Percentiles rank a stretch among this genome's conserved stretches.
Evolutionary conservation across 1,284 basidiomycete genomes (phyloP).

Genomic region (Prillingera fragicola): DNA sequence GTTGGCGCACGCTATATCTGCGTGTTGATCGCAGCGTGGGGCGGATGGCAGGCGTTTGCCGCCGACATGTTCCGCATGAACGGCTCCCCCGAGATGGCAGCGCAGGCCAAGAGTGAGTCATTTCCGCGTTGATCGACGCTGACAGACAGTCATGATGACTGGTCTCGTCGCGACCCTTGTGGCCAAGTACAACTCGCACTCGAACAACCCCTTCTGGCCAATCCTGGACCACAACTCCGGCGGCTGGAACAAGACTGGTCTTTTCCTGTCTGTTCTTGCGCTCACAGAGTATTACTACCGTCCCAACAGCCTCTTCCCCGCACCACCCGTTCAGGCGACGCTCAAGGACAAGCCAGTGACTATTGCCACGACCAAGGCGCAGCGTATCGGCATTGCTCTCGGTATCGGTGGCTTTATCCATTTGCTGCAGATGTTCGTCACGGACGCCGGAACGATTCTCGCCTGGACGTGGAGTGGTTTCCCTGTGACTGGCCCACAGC

Average conservation of each 20-base stretch:
- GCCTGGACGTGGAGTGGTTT: slow-evolving; percentile 91
- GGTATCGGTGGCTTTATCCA: slow-evolving; percentile 71
- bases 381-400: slow-evolving; percentile 36
- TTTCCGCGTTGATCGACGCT: slow-evolving; percentile 1
- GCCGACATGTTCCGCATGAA: slow-evolving; percentile 56
- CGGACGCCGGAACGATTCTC: slow-evolving; percentile 75
- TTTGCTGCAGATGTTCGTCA: slow-evolving; percentile 68
- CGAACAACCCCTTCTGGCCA: slow-evolving; percentile 84
- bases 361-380: slow-evolving; percentile 10
- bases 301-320: slow-evolving; percentile 32
- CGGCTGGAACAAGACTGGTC: slow-evolving; percentile 66
- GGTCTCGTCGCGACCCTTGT: slow-evolving; percentile 66
- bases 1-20: slow-evolving; percentile 58
- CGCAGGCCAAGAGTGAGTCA: slow-evolving; percentile 58
- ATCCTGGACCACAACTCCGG: slow-evolving; percentile 63
- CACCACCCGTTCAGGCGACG: slow-evolving; percentile 18
- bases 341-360: slow-evolving; percentile 12
- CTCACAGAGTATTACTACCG: slow-evolving; percentile 38
- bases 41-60: slow-evolving; percentile 54
- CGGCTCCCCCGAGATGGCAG: slow-evolving; percentile 49
- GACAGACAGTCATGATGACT: slow-evolving; percentile 55
- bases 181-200: slow-evolving; percentile 71
- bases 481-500: slow-evolving; percentile 66
- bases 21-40: slow-evolving; percentile 56
- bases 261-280: slow-evolving; percentile 47